phyloP scores from a whole-genome alignment of 768 basidiomycete species.

The Saitozyma podzolica region DNA sequence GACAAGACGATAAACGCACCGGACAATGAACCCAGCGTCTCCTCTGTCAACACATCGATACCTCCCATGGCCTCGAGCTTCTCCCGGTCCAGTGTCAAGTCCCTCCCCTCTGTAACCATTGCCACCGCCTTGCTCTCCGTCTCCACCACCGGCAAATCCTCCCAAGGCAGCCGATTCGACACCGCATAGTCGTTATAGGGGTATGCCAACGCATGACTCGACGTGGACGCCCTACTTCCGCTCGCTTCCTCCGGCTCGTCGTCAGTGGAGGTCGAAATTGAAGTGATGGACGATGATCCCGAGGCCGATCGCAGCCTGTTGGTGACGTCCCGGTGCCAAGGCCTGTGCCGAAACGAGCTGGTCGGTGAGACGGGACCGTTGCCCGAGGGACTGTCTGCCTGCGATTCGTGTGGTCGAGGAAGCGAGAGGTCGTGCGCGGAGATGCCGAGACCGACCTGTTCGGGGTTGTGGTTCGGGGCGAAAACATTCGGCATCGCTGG shows the following conservation, averaged over 20 bases:
- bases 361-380: constrained; percentile 18
- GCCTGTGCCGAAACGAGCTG: constrained; percentile 29
- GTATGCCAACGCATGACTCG: constrained; percentile 18
- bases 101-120: constrained; percentile 44
- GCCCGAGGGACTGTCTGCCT: not conserved
- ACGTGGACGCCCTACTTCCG: constrained; percentile 11
- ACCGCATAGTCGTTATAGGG: constrained; percentile 21
- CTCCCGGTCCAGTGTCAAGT: constrained; percentile 35
- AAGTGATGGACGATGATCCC: constrained; percentile 33
- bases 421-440: constrained; percentile 17
- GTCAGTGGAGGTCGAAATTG: constrained; percentile 25
- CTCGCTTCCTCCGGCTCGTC: not conserved
- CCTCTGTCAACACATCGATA: constrained; percentile 30
- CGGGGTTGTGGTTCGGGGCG: constrained; percentile 6
- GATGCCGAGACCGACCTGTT: constrained; percentile 39
- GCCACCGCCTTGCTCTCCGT: constrained; percentile 30
- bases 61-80: constrained; percentile 43
- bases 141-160: not conserved
- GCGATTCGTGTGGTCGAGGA: not conserved
- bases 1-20: constrained; percentile 58
- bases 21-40: constrained; percentile 31
- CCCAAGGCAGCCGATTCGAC: constrained; percentile 20
- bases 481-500: constrained; percentile 27
- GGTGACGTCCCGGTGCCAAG: constrained; percentile 35
- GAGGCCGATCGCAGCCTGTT: constrained; percentile 40